Percentiles rank a stretch among this genome's conserved stretches.
phyloP scores from a whole-genome alignment of 176 grass and related monocot genomes.

The Bromus sterilis region DNA sequence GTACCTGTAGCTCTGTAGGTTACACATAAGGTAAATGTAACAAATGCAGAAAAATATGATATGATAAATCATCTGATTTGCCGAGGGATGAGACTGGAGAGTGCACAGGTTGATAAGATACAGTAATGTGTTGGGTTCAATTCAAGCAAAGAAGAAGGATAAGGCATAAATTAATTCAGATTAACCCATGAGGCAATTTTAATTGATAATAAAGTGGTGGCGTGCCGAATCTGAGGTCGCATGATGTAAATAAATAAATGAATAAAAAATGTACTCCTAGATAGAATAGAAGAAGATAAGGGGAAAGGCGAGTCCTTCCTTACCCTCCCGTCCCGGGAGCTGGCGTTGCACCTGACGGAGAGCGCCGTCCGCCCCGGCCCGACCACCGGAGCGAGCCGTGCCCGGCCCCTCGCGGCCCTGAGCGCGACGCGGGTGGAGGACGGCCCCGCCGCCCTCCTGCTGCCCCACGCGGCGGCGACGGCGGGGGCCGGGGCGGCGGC shows the following conservation, averaged over 20 bases:
- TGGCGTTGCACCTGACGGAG: conserved; percentile 37
- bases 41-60: too few species aligned
- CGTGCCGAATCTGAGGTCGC: neutral
- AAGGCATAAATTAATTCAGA: too few species aligned
- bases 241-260: neutral
- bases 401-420: neutral
- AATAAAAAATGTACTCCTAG: neutral
- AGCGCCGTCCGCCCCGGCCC: conserved; percentile 1
- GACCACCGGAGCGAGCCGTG: conserved; percentile 15
- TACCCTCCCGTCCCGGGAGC: conserved; percentile 44
- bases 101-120: too few species aligned
- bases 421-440: neutral
- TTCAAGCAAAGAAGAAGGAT: too few species aligned
- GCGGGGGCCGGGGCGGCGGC: neutral
- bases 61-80: too few species aligned
- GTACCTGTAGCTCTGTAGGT: too few species aligned
- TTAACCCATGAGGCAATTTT: too few species aligned
- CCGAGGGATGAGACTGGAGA: too few species aligned
- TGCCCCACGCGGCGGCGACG: conserved; percentile 36
- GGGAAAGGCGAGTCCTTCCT: neutral
- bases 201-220: too few species aligned
- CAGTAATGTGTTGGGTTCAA: too few species aligned
- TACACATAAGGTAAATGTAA: too few species aligned
- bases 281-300: neutral
- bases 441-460: neutral